Conservation (phyloP, 2,329 filamentous ascomycete species). For the Aspergillus quadricinctus region DNA sequence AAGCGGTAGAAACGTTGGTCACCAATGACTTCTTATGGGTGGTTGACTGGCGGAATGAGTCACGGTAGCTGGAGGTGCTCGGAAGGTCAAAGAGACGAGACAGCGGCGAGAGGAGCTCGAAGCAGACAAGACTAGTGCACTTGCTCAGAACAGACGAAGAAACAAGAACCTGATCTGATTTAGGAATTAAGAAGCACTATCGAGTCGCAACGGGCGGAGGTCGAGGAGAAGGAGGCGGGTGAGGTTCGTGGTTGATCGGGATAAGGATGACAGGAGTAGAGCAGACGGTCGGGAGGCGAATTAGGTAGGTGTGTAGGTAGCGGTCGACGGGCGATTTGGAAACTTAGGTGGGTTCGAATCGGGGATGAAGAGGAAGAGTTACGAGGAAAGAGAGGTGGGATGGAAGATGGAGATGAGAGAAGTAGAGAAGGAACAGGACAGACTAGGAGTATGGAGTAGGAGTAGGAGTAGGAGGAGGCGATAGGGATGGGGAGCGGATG, state of each 20-base stretch:
- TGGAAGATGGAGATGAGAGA: constrained; percentile 15
- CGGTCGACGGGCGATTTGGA: constrained; percentile 6
- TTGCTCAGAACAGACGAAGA: constrained; percentile 13
- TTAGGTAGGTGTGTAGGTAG: constrained; percentile 9
- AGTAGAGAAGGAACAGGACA: constrained; percentile 16
- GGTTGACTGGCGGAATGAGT: constrained; percentile 18
- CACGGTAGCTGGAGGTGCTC: constrained; percentile 16
- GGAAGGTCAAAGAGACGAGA: constrained; percentile 10
- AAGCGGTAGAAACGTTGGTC: constrained; percentile 10
- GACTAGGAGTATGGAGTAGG: constrained; percentile 8
- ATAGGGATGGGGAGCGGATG: constrained; percentile 14
- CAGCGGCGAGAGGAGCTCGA: constrained; percentile 4
- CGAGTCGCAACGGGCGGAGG: constrained; percentile 4
- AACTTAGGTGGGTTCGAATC: constrained; percentile 7
- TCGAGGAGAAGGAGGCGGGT: constrained; percentile 7
- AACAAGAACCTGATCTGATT: constrained; percentile 4
- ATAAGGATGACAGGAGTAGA: constrained; percentile 3
- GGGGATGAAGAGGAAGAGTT: constrained; percentile 14
- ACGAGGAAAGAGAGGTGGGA: constrained; percentile 16
- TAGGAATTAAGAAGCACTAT: constrained; percentile 4
- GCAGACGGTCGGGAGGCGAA: constrained; percentile 7
- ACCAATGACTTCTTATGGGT: constrained; percentile 10
- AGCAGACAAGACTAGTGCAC: constrained; percentile 12
- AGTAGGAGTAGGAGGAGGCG: constrained; percentile 6
- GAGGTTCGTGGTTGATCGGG: constrained; percentile 7